phyloP scores from a whole-genome alignment of 495 filamentous ascomycete species.

The Daldinia grandis region DNA sequence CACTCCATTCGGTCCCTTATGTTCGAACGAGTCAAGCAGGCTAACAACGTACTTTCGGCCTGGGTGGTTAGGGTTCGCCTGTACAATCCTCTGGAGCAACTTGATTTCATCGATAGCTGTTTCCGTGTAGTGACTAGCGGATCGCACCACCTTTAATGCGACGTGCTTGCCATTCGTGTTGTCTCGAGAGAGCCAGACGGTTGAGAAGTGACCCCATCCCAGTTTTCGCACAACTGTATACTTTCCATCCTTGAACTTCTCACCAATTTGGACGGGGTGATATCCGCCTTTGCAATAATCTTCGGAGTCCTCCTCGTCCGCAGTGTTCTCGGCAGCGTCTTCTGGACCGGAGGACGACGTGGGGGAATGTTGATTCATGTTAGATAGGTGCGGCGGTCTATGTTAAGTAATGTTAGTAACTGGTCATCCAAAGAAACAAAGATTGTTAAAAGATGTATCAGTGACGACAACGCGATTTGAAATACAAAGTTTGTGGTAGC shows the following conservation, averaged over 20 bases:
- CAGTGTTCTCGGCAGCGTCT: conserved; percentile 89
- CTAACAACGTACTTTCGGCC: conserved; percentile 95
- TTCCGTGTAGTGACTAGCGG: conserved; percentile 97
- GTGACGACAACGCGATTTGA: conserved; percentile 4
- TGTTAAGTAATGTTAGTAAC: conserved; percentile 26
- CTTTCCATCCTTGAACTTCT: conserved; percentile 96
- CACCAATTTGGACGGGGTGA: conserved; percentile 90
- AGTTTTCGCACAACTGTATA: conserved; percentile 97
- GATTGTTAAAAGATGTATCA: not conserved
- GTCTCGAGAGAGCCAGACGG: conserved; percentile 95
- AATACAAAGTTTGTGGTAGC: not conserved
- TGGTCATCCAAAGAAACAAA: not conserved
- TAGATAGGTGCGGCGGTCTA: conserved; percentile 48
- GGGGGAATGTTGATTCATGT: conserved; percentile 72
- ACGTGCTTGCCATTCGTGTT: conserved; percentile 93
- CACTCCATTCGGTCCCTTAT: conserved; percentile 94
- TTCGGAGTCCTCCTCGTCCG: conserved; percentile 98
- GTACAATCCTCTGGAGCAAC: conserved; percentile 92
- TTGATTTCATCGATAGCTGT: conserved; percentile 99
- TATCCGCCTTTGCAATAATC: conserved; percentile 99
- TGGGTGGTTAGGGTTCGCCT: conserved; percentile 92
- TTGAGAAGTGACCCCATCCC: conserved; percentile 99
- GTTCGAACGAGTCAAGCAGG: conserved; percentile 94
- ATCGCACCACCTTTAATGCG: conserved; percentile 96
- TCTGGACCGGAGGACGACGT: conserved; percentile 81